These are phyloP conservation scores for Macrocybe sp. DNA, from an alignment of 1,284 basidiomycete species.

Conservation along the genomic window DNA sequence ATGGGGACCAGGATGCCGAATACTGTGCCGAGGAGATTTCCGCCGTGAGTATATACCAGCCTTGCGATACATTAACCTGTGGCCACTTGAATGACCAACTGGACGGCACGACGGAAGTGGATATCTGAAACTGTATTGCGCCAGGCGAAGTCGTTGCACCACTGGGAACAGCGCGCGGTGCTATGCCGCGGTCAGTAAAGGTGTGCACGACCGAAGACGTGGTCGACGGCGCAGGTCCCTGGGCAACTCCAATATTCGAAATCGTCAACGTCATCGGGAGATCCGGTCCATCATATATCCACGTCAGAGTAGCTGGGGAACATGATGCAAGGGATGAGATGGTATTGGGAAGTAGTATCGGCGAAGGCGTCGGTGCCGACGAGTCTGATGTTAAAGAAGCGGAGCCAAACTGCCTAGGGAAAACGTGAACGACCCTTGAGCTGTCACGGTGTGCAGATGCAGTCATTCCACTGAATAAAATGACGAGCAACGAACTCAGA, in stretches of 20 bases:
- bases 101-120: constrained; percentile 7
- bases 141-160: constrained; percentile 2
- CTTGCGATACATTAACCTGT: constrained; percentile 34
- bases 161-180: background rate
- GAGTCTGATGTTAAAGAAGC: background rate
- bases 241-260: constrained; percentile 27
- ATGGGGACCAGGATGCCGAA: constrained; percentile 21
- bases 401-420: too few relatives aligned
- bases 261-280: constrained; percentile 24
- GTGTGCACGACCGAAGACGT: constrained; percentile 3
- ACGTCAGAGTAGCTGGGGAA: constrained; percentile 27
- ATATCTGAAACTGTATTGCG: constrained; percentile 4
- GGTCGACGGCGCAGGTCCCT: background rate
- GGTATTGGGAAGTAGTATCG: constrained; percentile 19
- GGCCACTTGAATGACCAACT: constrained; percentile 24
- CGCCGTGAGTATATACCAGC: constrained; percentile 35
- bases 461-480: too few relatives aligned
- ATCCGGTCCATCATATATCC: constrained; percentile 30
- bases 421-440: too few relatives aligned
- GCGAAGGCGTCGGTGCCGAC: background rate
- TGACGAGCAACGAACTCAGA: too few relatives aligned
- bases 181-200: constrained; percentile 1
- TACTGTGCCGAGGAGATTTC: constrained; percentile 11
- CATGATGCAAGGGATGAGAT: constrained; percentile 30
- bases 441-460: too few relatives aligned